These are phyloP conservation scores for Neurospora cerealis DNA, from an alignment of 495 filamentous ascomycete genomes.

Conservation along the genomic window DNA sequence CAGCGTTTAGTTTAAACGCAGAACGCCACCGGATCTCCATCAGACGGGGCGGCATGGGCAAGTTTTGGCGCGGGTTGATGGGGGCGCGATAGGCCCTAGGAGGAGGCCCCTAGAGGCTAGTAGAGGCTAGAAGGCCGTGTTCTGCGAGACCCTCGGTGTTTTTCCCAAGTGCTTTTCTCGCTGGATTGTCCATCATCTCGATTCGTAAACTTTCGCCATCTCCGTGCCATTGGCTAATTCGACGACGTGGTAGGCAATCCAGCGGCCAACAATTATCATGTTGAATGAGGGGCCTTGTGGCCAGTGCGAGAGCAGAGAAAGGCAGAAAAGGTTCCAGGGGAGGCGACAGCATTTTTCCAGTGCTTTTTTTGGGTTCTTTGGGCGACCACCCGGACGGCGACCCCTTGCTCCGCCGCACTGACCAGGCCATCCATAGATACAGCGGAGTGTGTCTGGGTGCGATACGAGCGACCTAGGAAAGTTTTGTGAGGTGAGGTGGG, in stretches of 20 bases:
- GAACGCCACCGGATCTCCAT: not conserved
- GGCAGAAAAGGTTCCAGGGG: not conserved
- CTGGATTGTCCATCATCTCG: not conserved
- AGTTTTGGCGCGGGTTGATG: not conserved
- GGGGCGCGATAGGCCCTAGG: not conserved
- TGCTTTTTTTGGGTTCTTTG: not conserved
- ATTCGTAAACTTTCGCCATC: not conserved
- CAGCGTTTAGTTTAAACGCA: not conserved
- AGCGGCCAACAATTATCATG: not conserved
- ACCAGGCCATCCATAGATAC: not conserved
- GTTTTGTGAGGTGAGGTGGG: not conserved
- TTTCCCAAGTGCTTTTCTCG: not conserved
- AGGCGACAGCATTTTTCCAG: not conserved
- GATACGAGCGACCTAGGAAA: not conserved
- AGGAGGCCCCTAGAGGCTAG: not conserved
- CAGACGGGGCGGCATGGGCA: not conserved
- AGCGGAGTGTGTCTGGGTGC: not conserved
- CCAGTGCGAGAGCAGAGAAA: not conserved
- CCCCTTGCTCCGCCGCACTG: not conserved
- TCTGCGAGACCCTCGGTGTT: not conserved
- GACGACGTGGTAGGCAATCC: not conserved
- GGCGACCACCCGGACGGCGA: not conserved
- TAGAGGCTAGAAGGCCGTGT: not conserved
- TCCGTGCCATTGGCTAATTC: not conserved
- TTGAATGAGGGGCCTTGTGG: not conserved